Evolutionary conservation across 768 basidiomycete species (phyloP), one percentile per base, ranked within the genome.

Genomic region (Podaxis sp.): DNA sequence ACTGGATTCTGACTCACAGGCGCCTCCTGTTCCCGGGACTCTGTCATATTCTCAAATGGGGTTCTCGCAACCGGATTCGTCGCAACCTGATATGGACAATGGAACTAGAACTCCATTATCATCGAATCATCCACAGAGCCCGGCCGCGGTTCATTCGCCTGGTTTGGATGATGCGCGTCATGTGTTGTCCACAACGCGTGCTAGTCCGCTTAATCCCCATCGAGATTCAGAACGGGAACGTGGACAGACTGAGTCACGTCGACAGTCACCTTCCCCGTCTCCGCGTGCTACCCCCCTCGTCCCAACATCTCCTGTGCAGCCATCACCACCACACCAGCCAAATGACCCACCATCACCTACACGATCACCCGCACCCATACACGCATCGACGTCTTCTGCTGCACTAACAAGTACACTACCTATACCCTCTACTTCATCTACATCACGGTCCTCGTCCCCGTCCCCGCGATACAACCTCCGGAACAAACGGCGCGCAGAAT

Each of bases 1-100:
- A 65, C 66, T 78, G 24, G 77, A 80, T 3, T 50, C 44, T 62
- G 54, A 56, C 61, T 62, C 58, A 66, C 72, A 15, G 66, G 63
- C 22, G 75, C 70, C 67, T 60, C 61, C 67, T 2, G 57, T 68
- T 24, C 66, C 69, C 38, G 74, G 74, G 51, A 68, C 76, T 8
- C 63, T 79, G 26, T 73, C 77, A 12, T 78, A 74, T 68, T 76
- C 78, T 11, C 76, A 72, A 46, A 71, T 78, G 54, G 74, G 74
- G 22, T 73, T 77, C 68, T 72, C 70, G 17, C 66, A 66, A 41
- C 48, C 54, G 26, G 36, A 24, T 24, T 24, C 49, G 5, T 28
- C 49, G 26, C 49, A 26, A 24, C 15, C 13, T n/a, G 15, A 12
- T 20, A 44, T 11, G 41, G 41, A 44, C n/a, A n/a, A 3, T 8